Conservation (phyloP, 2,329 filamentous ascomycete species). For the Microsporum canis region DNA sequence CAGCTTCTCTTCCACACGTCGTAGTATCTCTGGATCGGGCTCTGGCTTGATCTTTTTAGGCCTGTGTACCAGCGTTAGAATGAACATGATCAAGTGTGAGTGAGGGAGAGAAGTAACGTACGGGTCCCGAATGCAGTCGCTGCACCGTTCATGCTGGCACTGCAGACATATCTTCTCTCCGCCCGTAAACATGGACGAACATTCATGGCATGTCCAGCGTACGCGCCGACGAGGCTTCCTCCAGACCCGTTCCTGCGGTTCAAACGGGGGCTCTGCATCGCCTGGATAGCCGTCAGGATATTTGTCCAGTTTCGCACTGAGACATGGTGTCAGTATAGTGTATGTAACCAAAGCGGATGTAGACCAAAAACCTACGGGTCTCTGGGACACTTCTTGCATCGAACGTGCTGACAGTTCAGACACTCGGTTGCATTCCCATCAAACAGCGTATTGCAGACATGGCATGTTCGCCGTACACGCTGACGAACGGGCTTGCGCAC, state of each 20-base stretch:
- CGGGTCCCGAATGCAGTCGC: conserved; percentile 33
- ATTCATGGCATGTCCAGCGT: conserved; percentile 34
- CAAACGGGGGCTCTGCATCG: conserved; percentile 29
- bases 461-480: conserved; percentile 63
- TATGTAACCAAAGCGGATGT: neutral
- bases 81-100: neutral
- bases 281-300: conserved; percentile 37
- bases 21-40: conserved; percentile 29
- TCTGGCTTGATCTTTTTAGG: conserved; percentile 32
- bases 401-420: conserved; percentile 55
- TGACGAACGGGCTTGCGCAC: conserved; percentile 61
- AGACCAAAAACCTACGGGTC: conserved; percentile 52
- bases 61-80: conserved; percentile 17
- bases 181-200: conserved; percentile 25
- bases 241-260: conserved; percentile 27
- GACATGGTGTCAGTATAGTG: neutral
- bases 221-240: conserved; percentile 29
- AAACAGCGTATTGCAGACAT: conserved; percentile 59
- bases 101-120: conserved; percentile 19
- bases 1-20: conserved; percentile 31
- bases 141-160: conserved; percentile 33
- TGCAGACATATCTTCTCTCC: conserved; percentile 25
- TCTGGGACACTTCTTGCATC: conserved; percentile 70
- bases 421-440: conserved; percentile 51
- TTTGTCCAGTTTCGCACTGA: conserved; percentile 32